Evolutionary conservation across 169 alveolate genomes (phyloP).

Genomic region (Eimeria acervulina): DNA sequence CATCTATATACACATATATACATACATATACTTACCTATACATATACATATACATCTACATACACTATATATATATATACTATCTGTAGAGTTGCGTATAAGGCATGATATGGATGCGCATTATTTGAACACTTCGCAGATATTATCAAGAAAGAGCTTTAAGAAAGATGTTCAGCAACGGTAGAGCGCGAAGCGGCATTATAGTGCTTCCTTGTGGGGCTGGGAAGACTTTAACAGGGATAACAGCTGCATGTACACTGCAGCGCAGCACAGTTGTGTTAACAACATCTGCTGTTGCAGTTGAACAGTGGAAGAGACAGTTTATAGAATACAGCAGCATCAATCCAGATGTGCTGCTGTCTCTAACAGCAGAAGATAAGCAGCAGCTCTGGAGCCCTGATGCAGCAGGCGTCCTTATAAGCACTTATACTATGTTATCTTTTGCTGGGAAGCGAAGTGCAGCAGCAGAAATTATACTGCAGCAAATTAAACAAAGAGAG

Average conservation of each 20-base stretch:
- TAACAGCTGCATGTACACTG: too few relatives aligned
- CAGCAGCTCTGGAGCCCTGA: conserved; percentile 93
- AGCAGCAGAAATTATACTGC: conserved; percentile 92
- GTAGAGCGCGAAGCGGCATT: conserved; percentile 99
- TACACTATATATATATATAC: too few relatives aligned
- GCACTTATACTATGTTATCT: conserved; percentile 98
- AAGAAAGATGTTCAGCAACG: conserved; percentile 98
- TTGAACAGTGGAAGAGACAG: conserved; percentile 95
- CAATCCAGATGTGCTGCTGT: conserved; percentile 92
- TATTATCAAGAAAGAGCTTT: conserved; percentile 97
- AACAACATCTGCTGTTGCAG: conserved; percentile 92
- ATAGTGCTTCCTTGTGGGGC: conserved; percentile 99
- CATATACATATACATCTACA: too few relatives aligned
- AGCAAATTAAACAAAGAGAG: conserved; percentile 94
- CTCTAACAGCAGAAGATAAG: conserved; percentile 97
- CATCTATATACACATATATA: too few relatives aligned
- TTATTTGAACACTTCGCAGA: conserved; percentile 1
- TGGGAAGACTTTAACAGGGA: conserved; percentile 99
- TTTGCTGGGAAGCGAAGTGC: conserved; percentile 95
- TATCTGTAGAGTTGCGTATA: too few relatives aligned
- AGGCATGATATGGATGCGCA: background rate
- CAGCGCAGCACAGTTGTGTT: conserved; percentile 95
- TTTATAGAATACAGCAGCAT: conserved; percentile 94
- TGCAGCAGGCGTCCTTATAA: conserved; percentile 96
- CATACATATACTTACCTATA: too few relatives aligned